Evolutionary conservation across 371 early-diverging fungal species (phyloP).

Genomic region (Mucor mucedo): DNA sequence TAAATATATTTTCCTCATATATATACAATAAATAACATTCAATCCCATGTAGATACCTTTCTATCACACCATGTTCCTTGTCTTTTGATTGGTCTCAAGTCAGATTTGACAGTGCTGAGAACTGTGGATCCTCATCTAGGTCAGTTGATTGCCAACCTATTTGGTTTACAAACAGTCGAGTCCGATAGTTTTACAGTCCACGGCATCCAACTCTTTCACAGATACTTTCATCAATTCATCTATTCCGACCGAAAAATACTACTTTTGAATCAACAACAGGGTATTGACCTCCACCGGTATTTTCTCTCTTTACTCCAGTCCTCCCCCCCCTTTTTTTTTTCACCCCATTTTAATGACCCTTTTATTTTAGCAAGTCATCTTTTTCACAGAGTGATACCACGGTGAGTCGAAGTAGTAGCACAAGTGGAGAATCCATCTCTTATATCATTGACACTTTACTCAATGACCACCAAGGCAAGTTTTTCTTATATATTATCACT

Average conservation of each 20-base stretch:
- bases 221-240: slow-evolving; percentile 13
- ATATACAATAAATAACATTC: not conserved
- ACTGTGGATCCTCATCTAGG: slow-evolving; percentile 37
- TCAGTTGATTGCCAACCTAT: slow-evolving; percentile 35
- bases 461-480: slow-evolving; percentile 3
- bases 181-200: slow-evolving; percentile 29
- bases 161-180: slow-evolving; percentile 37
- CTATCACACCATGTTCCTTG: slow-evolving; percentile 39
- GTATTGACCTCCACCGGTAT: too few relatives aligned
- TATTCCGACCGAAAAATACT: slow-evolving; percentile 11
- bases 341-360: too few relatives aligned
- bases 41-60: slow-evolving; percentile 21
- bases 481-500: not conserved
- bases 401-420: not conserved
- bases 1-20: not conserved
- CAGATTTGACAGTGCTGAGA: slow-evolving; percentile 31
- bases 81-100: slow-evolving; percentile 43
- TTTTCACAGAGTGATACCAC: not conserved
- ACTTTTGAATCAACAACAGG: not conserved
- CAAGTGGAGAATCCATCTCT: not conserved
- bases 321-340: too few relatives aligned
- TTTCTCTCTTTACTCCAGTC: too few relatives aligned
- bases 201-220: slow-evolving; percentile 20
- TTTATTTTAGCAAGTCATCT: too few relatives aligned
- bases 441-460: slow-evolving; percentile 14